Evolutionary conservation across 768 basidiomycete genomes (phyloP).

Genomic region (Naganishia vaughanmartiniae): DNA sequence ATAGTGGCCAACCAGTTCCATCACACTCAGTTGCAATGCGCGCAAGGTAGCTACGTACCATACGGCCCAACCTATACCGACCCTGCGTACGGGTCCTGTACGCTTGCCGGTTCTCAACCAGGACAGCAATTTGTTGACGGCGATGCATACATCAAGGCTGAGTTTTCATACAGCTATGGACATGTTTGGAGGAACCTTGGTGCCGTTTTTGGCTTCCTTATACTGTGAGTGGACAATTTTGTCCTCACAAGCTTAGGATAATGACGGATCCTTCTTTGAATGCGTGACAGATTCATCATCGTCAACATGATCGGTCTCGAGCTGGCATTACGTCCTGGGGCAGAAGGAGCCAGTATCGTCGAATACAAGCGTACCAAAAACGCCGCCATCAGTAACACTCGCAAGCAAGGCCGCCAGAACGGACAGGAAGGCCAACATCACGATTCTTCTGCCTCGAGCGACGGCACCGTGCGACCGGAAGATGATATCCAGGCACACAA

Average conservation of each 20-base stretch:
- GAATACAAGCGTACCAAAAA: conserved; percentile 44
- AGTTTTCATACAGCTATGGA: conserved; percentile 52
- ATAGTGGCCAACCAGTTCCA: conserved; percentile 58
- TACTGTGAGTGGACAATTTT: conserved; percentile 53
- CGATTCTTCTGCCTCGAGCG: conserved; percentile 56
- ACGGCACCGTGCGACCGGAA: conserved; percentile 50
- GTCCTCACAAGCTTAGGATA: too few species aligned
- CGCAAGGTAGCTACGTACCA: conserved; percentile 42
- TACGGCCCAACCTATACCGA: conserved; percentile 36
- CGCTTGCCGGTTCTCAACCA: conserved; percentile 64
- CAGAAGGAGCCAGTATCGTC: conserved; percentile 42
- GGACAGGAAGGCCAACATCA: conserved; percentile 55
- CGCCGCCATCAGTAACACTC: conserved; percentile 65
- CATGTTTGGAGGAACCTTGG: conserved; percentile 57
- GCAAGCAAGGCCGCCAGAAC: conserved; percentile 38
- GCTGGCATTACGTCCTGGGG: conserved; percentile 63
- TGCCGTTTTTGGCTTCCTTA: conserved; percentile 67
- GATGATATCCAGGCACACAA: conserved; percentile 55
- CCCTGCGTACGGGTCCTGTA: conserved; percentile 67
- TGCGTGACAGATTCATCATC: background rate
- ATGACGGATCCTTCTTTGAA: too few species aligned
- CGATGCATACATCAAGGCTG: conserved; percentile 65
- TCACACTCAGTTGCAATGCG: conserved; percentile 41
- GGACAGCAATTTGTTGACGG: conserved; percentile 60
- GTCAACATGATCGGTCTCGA: conserved; percentile 46